Base-by-base conservation (phyloP, 1,284 basidiomycete genomes). In the Inonotus hispidus region DNA sequence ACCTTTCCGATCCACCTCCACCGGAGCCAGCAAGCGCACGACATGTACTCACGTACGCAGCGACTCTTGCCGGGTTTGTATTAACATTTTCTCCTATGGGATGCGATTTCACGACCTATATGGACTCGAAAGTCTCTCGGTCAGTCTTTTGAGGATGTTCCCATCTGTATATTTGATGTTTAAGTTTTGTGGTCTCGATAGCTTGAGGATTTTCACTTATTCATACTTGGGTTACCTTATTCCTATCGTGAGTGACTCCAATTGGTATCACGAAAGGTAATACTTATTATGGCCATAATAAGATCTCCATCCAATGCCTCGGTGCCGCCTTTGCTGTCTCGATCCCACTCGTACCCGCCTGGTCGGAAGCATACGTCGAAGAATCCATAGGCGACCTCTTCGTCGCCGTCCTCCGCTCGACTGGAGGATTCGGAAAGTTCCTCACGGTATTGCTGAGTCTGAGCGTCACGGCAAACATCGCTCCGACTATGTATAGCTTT, bases 401-500 rank as follows among this genome's bases (percentile, higher is more conserved):
- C 13, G 82, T 83, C 63, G 84, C 89, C 2, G 87, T 95, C 79
- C 79, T 93, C 1, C 76, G 75, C 6, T 88, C 88, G 1, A 77
- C 78, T 0, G 83, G 83, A 25, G 83, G 85, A 41, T 95, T 95
- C 69, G 91, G 92, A 1, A 88, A 91, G 69, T 93, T 97, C 75
- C 77, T 96, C 59, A 91, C 90, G 13, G 90, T 95, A n/a, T 74
- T 90, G 56, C 77, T 94, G 60, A 88, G 87, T 56, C 75, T 95
- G 29, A 91, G 87, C 59, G 89, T 93, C 35, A 84, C 85, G 1
- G 92, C 85, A 2, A 97, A 96, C 75, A 90, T 93, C 60, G 89
- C 91, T 3, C 84, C 87, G 3, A 91, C 87, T 11, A 85, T 93
- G 66, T 95, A 96, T 72, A 90, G 87, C 50, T 84, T 92, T 62